Evolutionary conservation across 2,329 filamentous ascomycete genomes (phyloP).

Genomic region (Xylariaceae sp.): DNA sequence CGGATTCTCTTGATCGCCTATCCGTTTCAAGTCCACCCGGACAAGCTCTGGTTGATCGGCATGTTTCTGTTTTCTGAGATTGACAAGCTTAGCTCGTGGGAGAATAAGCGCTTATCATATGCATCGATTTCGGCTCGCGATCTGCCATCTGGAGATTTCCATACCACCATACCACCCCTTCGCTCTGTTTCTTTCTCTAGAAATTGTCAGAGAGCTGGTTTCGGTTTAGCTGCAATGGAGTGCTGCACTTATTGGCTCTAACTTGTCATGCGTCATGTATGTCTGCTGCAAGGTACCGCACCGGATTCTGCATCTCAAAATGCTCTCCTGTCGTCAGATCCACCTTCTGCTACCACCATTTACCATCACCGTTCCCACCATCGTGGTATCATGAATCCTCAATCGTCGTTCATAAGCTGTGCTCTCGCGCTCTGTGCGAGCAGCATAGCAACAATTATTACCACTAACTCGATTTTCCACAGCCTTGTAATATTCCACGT

Average conservation of each 20-base stretch:
- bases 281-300: slow-evolving; percentile 19
- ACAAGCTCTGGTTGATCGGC: no score
- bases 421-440: neutral
- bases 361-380: neutral
- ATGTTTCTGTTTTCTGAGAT: no score
- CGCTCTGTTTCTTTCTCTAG: no score
- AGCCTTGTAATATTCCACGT: no score
- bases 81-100: no score
- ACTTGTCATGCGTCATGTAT: slow-evolving; percentile 10
- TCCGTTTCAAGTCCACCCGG: no score
- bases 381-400: neutral
- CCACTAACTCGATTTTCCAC: neutral
- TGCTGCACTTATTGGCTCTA: slow-evolving; percentile 6
- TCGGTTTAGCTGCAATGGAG: slow-evolving; percentile 7
- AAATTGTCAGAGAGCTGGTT: slow-evolving; percentile 5
- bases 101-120: no score
- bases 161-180: no score
- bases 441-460: neutral
- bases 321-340: neutral
- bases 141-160: no score
- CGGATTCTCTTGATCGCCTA: no score
- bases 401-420: neutral
- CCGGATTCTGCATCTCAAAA: slow-evolving; percentile 1
- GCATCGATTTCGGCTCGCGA: no score
- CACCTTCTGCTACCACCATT: neutral